phyloP scores from a whole-genome alignment of 208 protist species.

The Phytomonas serpens region DNA sequence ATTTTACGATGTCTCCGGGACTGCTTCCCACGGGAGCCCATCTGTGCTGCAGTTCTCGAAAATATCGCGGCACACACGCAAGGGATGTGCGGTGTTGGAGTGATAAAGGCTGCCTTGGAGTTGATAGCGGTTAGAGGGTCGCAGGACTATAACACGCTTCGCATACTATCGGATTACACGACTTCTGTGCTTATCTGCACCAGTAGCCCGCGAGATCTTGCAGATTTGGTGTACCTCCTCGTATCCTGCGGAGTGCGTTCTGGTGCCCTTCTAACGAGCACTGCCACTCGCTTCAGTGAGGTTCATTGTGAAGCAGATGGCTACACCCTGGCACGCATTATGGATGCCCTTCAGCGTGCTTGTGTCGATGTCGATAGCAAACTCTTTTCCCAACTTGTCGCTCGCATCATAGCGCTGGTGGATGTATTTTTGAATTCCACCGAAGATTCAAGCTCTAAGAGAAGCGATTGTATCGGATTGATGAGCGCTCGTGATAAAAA shows the following conservation, averaged over 20 bases:
- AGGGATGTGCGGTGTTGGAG: slow-evolving; percentile 22
- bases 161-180: slow-evolving; percentile 46
- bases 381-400: background rate
- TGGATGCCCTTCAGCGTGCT: background rate
- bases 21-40: slow-evolving; percentile 62
- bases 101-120: slow-evolving; percentile 44
- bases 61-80: slow-evolving; percentile 46
- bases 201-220: slow-evolving; percentile 30
- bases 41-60: slow-evolving; percentile 49
- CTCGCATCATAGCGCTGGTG: background rate
- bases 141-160: slow-evolving; percentile 40
- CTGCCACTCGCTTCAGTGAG: slow-evolving; percentile 26
- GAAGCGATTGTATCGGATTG: background rate
- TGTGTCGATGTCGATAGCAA: background rate
- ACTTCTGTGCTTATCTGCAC: slow-evolving; percentile 31
- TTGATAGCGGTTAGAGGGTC: slow-evolving; percentile 50
- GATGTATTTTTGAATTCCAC: background rate
- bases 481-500: background rate
- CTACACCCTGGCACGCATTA: slow-evolving; percentile 15
- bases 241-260: slow-evolving; percentile 61
- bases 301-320: slow-evolving; percentile 15
- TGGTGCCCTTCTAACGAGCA: slow-evolving; percentile 28
- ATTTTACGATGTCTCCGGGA: slow-evolving; percentile 60
- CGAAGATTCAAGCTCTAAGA: background rate
- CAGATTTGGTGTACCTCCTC: slow-evolving; percentile 40